These are phyloP conservation scores for Xylariales sp. DNA, from an alignment of 2,329 filamentous ascomycete genomes.

Conservation along the genomic window DNA sequence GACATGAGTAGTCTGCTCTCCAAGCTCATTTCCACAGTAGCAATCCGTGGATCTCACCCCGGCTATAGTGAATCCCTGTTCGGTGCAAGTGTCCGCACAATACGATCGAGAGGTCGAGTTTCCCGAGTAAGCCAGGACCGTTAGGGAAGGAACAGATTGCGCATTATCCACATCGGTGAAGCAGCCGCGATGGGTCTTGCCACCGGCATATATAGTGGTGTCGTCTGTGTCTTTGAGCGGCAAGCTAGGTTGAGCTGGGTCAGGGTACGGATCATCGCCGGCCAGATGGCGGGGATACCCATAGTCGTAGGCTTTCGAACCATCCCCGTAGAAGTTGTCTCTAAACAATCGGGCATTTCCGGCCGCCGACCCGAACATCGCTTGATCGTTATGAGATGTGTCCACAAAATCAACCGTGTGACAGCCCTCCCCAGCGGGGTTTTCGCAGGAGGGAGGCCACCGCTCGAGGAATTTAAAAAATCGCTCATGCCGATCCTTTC, in stretches of 20 bases:
- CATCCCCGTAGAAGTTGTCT: slow-evolving; percentile 8
- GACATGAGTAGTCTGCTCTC: slow-evolving; percentile 1
- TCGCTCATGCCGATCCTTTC: slow-evolving; percentile 11
- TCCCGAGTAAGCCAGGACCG: slow-evolving; percentile 5
- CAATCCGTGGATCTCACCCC: not conserved
- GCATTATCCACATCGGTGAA: slow-evolving; percentile 6
- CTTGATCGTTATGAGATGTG: slow-evolving; percentile 10
- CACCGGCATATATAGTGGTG: slow-evolving; percentile 1
- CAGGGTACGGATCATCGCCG: slow-evolving; percentile 6
- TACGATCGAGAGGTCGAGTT: slow-evolving; percentile 3
- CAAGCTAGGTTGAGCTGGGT: not conserved
- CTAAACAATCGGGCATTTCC: slow-evolving; percentile 5
- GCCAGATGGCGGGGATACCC: slow-evolving; percentile 6
- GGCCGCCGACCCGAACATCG: slow-evolving; percentile 4
- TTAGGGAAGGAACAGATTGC: not conserved
- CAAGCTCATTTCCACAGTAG: slow-evolving; percentile 6
- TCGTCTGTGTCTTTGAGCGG: slow-evolving; percentile 4
- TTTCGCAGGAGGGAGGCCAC: slow-evolving; percentile 8
- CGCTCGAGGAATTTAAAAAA: slow-evolving; percentile 12
- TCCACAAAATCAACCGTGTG: slow-evolving; percentile 11
- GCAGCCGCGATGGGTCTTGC: slow-evolving; percentile 9
- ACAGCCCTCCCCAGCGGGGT: slow-evolving; percentile 6
- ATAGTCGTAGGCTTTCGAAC: slow-evolving; percentile 3
- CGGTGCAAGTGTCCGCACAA: slow-evolving; percentile 3
- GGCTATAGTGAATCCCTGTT: slow-evolving; percentile 4